phyloP scores from a whole-genome alignment of 768 basidiomycete species.

The Rhodocollybia butyracea region DNA sequence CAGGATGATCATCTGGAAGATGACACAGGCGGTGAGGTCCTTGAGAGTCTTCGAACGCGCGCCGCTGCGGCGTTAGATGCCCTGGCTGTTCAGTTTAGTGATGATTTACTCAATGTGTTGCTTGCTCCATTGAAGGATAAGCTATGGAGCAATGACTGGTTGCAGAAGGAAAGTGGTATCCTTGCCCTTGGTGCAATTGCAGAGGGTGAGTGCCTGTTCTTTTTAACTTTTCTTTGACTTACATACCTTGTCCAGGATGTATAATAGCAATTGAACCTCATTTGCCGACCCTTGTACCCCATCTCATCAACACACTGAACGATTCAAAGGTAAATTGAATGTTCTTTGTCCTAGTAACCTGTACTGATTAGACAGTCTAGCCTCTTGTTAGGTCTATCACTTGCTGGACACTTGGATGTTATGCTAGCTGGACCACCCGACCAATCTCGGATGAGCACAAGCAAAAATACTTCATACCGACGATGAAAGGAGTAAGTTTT shows the following conservation, averaged over 20 bases:
- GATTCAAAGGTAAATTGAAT: slow-evolving; percentile 74
- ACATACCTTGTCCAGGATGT: slow-evolving; percentile 59
- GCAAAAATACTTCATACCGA: slow-evolving; percentile 89
- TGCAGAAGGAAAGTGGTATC: slow-evolving; percentile 95
- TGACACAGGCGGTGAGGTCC: slow-evolving; percentile 82
- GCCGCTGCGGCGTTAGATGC: slow-evolving; percentile 97
- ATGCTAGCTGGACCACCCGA: slow-evolving; percentile 96
- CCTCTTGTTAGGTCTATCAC: slow-evolving; percentile 97
- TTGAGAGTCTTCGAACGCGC: slow-evolving; percentile 98
- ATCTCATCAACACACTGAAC: slow-evolving; percentile 84
- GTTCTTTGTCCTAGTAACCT: slow-evolving; percentile 2
- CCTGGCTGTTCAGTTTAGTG: slow-evolving; percentile 87
- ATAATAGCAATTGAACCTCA: slow-evolving; percentile 95
- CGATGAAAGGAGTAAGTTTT: slow-evolving; percentile 93
- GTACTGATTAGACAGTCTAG: slow-evolving; percentile 32
- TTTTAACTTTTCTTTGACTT: not conserved
- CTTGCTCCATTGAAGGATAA: slow-evolving; percentile 90
- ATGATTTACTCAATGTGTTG: slow-evolving; percentile 86
- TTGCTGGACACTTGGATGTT: slow-evolving; percentile 99
- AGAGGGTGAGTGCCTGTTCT: slow-evolving; percentile 63
- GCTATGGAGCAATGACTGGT: slow-evolving; percentile 90
- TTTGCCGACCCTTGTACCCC: slow-evolving; percentile 88
- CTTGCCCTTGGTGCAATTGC: slow-evolving; percentile 97
- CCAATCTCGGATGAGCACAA: slow-evolving; percentile 83
- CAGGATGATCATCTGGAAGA: slow-evolving; percentile 93